phyloP scores from a whole-genome alignment of 2,329 filamentous ascomycete species.

The Parascedosporium putredinis region DNA sequence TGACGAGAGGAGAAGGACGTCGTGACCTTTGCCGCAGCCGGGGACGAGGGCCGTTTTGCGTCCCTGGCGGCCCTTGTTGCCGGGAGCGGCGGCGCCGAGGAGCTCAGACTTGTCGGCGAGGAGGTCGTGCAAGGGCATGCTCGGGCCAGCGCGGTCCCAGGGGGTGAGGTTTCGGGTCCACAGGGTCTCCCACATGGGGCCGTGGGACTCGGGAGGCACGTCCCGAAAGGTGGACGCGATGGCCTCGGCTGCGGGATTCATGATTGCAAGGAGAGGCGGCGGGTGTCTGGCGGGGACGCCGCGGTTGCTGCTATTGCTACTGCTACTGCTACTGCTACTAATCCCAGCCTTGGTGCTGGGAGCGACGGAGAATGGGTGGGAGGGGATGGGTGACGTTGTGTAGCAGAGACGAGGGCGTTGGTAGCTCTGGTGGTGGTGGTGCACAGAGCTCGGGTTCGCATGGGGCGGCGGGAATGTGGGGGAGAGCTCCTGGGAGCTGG shows the following conservation, averaged over 20 bases:
- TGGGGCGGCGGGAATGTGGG: no score
- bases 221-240: neutral
- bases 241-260: neutral
- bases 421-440: no score
- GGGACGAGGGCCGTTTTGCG: constrained; percentile 58
- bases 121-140: constrained; percentile 42
- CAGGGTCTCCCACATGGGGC: constrained; percentile 33
- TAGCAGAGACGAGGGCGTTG: neutral
- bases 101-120: constrained; percentile 34
- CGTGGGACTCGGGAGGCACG: constrained; percentile 17
- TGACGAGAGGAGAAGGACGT: constrained; percentile 63
- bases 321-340: neutral
- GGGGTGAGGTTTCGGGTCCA: constrained; percentile 36
- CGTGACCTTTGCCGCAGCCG: constrained; percentile 74
- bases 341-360: no score
- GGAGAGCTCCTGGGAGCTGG: no score
- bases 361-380: no score
- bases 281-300: no score
- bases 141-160: constrained; percentile 47
- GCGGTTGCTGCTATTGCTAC: no score
- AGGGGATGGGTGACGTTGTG: neutral
- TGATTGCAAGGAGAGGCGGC: no score
- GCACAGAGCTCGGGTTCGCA: no score
- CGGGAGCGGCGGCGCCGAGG: constrained; percentile 23
- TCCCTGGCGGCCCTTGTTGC: constrained; percentile 13